phyloP scores from a whole-genome alignment of 1,284 basidiomycete genomes.

The Bondarzewia mesenterica region DNA sequence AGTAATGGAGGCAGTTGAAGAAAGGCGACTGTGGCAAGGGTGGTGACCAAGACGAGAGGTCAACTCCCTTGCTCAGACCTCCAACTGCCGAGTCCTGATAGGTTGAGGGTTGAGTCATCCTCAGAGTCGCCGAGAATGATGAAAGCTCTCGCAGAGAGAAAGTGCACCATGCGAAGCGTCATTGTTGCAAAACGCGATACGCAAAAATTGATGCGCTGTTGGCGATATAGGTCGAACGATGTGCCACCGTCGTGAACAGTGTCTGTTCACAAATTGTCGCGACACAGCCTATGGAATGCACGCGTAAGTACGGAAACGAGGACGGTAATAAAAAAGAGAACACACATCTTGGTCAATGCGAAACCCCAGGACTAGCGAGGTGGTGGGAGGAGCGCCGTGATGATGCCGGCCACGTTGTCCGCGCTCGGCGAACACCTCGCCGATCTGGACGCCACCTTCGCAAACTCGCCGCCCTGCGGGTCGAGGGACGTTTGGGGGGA shows the following conservation, averaged over 20 bases:
- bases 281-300: constrained; percentile 71
- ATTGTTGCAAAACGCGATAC: constrained; percentile 90
- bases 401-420: too few relatives aligned
- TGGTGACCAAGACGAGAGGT: constrained; percentile 54
- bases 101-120: constrained; percentile 52
- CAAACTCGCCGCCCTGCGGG: too few relatives aligned
- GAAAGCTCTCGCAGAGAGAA: constrained; percentile 82
- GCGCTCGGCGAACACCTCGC: too few relatives aligned
- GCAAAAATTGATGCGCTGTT: constrained; percentile 80
- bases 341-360: constrained; percentile 93
- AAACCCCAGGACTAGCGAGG: constrained; percentile 99
- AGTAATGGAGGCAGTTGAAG: constrained; percentile 41
- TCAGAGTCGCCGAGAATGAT: constrained; percentile 63
- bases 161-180: constrained; percentile 79
- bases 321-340: constrained; percentile 13
- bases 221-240: constrained; percentile 81
- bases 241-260: constrained; percentile 70
- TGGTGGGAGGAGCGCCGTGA: too few relatives aligned
- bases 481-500: too few relatives aligned
- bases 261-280: constrained; percentile 97
- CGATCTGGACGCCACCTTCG: too few relatives aligned
- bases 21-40: constrained; percentile 13
- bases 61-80: constrained; percentile 77
- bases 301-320: constrained; percentile 1
- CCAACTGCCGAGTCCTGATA: constrained; percentile 79